Percentiles rank a stretch among this genome's conserved stretches.
These are phyloP conservation scores for Hanseniaspora gamundiae DNA, from an alignment of 1,139 yeast genomes.

Conservation along the genomic window DNA sequence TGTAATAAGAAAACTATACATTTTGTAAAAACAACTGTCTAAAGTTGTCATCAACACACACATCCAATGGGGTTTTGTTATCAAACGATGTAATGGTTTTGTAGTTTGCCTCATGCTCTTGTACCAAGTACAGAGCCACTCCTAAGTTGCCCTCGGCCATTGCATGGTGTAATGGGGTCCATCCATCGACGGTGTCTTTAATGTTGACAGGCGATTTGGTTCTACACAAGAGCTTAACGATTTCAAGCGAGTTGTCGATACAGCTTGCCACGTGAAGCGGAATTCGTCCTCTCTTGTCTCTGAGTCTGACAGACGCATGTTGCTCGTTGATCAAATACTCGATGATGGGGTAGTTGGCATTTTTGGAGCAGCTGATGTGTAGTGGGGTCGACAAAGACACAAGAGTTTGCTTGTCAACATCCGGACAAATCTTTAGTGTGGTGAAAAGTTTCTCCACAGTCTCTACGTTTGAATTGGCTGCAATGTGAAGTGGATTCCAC, in stretches of 20 bases:
- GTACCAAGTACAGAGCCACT: constrained; percentile 47
- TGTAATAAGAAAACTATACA: constrained; percentile 3
- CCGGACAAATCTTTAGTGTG: constrained; percentile 31
- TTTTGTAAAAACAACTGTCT: constrained; percentile 28
- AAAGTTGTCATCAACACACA: constrained; percentile 51
- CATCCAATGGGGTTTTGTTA: constrained; percentile 47
- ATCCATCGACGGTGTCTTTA: constrained; percentile 50
- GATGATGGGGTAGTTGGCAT: constrained; percentile 40
- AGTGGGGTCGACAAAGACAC: constrained; percentile 59
- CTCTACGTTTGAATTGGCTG: constrained; percentile 56
- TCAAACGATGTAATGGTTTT: constrained; percentile 34
- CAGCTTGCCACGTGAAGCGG: constrained; percentile 82
- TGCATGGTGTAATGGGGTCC: constrained; percentile 88
- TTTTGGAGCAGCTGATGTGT: constrained; percentile 65
- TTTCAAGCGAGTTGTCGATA: constrained; percentile 43
- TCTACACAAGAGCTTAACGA: constrained; percentile 32
- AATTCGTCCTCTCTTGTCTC: constrained; percentile 53
- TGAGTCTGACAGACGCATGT: constrained; percentile 49
- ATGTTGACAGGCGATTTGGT: constrained; percentile 56
- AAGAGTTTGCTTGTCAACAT: constrained; percentile 40
- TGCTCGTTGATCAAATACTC: constrained; percentile 36
- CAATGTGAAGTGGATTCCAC: constrained; percentile 83
- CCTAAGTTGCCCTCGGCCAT: constrained; percentile 86
- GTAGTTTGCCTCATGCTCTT: constrained; percentile 52
- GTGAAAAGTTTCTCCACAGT: constrained; percentile 35